Evolutionary conservation across 2,329 filamentous ascomycete genomes (phyloP).

Genomic region (Tolypocladium album): DNA sequence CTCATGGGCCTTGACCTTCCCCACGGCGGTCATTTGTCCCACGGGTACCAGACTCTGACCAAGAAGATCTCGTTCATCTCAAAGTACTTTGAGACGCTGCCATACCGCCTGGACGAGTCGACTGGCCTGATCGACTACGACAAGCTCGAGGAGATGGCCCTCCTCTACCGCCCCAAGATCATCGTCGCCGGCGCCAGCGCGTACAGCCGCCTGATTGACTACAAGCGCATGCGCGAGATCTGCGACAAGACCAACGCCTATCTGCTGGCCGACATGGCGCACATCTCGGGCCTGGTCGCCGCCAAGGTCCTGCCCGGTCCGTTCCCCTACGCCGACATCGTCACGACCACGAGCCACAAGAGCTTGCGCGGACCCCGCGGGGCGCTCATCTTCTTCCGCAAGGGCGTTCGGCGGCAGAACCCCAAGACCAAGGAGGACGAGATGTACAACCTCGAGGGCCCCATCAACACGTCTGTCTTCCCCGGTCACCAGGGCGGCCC

Average conservation of each 20-base stretch:
- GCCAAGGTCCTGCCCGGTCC: constrained; percentile 85
- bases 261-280: constrained; percentile 90
- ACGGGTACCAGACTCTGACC: constrained; percentile 92
- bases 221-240: constrained; percentile 82
- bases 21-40: constrained; percentile 89
- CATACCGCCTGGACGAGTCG: constrained; percentile 81
- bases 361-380: constrained; percentile 88
- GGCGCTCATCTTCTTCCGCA: constrained; percentile 97
- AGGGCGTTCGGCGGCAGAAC: constrained; percentile 74
- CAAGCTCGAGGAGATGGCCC: constrained; percentile 75
- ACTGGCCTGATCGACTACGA: constrained; percentile 95
- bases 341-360: constrained; percentile 98
- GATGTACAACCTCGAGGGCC: constrained; percentile 80
- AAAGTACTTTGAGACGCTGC: constrained; percentile 97
- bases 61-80: constrained; percentile 97
- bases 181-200: constrained; percentile 92
- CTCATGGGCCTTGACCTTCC: constrained; percentile 96
- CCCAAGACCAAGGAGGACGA: constrained; percentile 78
- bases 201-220: constrained; percentile 94
- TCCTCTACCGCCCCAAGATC: constrained; percentile 88
- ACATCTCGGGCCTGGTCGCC: constrained; percentile 89
- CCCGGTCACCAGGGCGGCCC: constrained; percentile 96
- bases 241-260: constrained; percentile 88
- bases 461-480: constrained; percentile 96
- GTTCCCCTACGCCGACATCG: constrained; percentile 83